Evolutionary conservation across 306 rosid species (phyloP), one percentile per base, ranked within the genome.

Genomic region (Sphenostylis stenocarpa): DNA sequence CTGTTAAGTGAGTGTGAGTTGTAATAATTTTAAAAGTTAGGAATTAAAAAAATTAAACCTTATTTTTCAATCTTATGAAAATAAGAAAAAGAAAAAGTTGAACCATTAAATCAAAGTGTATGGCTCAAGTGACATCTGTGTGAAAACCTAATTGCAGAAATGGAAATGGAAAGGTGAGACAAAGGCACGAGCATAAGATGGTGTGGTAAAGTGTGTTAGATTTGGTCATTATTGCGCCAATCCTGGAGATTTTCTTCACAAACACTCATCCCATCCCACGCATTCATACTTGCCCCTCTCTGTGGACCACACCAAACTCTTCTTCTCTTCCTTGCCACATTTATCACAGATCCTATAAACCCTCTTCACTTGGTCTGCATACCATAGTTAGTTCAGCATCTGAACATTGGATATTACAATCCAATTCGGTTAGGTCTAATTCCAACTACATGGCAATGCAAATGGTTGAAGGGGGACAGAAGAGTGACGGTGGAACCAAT

Each of bases 151-250:
- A 60, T 0, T 3, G 21, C 20, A 60, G 41, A 28, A 28, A 28
- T 26, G 11, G 41, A 28, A 28, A 28, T 26, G 11, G 21, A 60
- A 60, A 16, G 20, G 1, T 1, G 7, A 52, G 79, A 80, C 52
- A 80, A 26, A 60, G 11, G 68, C 72, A 58, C 43, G 57, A 62
- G 68, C 45, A 29, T 31, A 8, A 23, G 81, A 26, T 67, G 51
- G 21, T 53, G 64, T 69, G 36, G n/a, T 63, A 1, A 20, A 39
- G 67, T 6, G 67, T 6, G 60, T 26, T 69, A 43, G 80, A 82
- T 77, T 49, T 53, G 28, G 5, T 24, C 52, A 53, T 77, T 65
- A 71, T 71, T 77, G 74, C 66, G 31, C 39, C 76, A 47, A 67
- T 81, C 67, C 45, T 36, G 72, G 67, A 38, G 11, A 9, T 58